Conservation (phyloP, 2,329 filamentous ascomycete species). For the Aspergillus amoenus region DNA sequence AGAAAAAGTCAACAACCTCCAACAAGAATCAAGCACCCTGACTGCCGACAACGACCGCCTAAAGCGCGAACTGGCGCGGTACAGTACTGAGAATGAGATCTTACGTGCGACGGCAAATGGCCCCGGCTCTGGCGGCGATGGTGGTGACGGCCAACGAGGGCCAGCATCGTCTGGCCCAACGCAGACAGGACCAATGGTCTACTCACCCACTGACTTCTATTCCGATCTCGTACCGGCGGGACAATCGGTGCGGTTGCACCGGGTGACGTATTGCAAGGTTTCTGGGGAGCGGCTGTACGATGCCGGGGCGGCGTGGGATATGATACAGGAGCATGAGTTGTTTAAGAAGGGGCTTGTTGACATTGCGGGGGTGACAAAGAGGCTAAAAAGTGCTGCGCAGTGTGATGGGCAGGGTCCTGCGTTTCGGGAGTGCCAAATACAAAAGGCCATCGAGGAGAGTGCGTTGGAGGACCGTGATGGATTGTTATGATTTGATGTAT, state of each 20-base stretch:
- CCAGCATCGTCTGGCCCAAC: slow-evolving; percentile 35
- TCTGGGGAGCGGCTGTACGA: slow-evolving; percentile 69
- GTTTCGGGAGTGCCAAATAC: slow-evolving; percentile 74
- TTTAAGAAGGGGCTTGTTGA: slow-evolving; percentile 78
- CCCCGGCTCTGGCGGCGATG: neutral
- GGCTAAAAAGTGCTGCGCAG: slow-evolving; percentile 70
- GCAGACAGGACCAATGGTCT: slow-evolving; percentile 68
- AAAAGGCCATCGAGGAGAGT: slow-evolving; percentile 74
- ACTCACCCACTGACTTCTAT: slow-evolving; percentile 71
- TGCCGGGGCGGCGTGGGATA: slow-evolving; percentile 81
- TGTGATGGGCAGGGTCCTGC: slow-evolving; percentile 89
- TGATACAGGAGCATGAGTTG: slow-evolving; percentile 77
- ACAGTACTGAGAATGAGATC: slow-evolving; percentile 89
- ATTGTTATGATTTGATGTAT: slow-evolving; percentile 54
- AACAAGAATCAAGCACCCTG: slow-evolving; percentile 70
- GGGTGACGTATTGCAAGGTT: slow-evolving; percentile 64
- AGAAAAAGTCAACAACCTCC: slow-evolving; percentile 74
- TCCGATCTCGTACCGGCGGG: slow-evolving; percentile 58
- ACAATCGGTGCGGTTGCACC: slow-evolving; percentile 56
- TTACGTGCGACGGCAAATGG: slow-evolving; percentile 72
- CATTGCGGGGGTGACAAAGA: slow-evolving; percentile 75
- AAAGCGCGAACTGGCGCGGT: slow-evolving; percentile 78
- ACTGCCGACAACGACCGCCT: slow-evolving; percentile 83
- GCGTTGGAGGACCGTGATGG: slow-evolving; percentile 76
- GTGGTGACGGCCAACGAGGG: neutral